phyloP scores from a whole-genome alignment of 306 rosid species.

The Oemleria cerasiformis region DNA sequence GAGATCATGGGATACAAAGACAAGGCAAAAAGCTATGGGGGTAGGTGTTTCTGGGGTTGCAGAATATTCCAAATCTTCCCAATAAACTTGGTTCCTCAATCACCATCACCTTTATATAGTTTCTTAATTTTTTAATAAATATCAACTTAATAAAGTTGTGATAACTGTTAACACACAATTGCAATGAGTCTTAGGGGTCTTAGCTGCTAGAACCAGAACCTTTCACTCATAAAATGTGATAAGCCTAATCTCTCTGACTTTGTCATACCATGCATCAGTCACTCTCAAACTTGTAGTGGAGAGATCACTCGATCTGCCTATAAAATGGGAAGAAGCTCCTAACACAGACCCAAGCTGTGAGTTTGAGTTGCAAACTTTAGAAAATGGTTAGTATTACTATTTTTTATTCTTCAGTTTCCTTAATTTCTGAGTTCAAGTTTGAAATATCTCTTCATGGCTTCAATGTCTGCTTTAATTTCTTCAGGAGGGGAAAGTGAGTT shows the following conservation, averaged over 20 bases:
- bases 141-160: conserved; percentile 4
- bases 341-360: background rate
- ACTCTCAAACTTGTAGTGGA: conserved; percentile 13
- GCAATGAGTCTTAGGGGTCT: conserved; percentile 14
- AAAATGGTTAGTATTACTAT: background rate
- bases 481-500: conserved; percentile 70
- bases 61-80: conserved; percentile 42
- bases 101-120: conserved; percentile 39
- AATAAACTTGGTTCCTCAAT: conserved; percentile 22
- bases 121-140: background rate
- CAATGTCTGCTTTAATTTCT: conserved; percentile 1
- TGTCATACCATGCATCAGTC: conserved; percentile 28
- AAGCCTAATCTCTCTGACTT: conserved; percentile 40
- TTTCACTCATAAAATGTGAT: conserved; percentile 44
- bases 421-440: background rate
- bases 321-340: conserved; percentile 50
- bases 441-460: background rate
- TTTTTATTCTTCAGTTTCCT: background rate
- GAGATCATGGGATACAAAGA: conserved; percentile 7
- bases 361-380: background rate
- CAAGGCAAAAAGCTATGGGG: conserved; percentile 9
- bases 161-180: conserved; percentile 15
- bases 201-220: conserved; percentile 1
- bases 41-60: background rate
- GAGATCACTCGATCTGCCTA: conserved; percentile 28